phyloP scores from a whole-genome alignment of 164 flowering plant species.

The Taxillus chinensis region DNA sequence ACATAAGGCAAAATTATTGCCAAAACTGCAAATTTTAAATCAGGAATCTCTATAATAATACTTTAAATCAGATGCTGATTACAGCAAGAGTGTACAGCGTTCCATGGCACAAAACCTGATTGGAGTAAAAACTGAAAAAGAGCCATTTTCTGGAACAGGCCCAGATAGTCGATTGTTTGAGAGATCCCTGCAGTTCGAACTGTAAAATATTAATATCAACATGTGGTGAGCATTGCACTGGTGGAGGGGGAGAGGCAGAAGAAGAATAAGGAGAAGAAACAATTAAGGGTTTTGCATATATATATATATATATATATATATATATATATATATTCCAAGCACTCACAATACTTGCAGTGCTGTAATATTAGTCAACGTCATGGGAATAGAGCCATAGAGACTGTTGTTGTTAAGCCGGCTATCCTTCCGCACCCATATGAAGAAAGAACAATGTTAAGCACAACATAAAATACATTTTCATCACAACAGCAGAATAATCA shows the following conservation, averaged over 20 bases:
- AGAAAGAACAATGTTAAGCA: background rate
- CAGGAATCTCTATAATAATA: background rate
- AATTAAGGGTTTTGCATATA: no score
- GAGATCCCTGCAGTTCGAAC: background rate
- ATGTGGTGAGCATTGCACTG: background rate
- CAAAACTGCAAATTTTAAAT: background rate
- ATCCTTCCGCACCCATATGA: background rate
- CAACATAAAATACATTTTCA: background rate
- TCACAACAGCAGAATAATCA: background rate
- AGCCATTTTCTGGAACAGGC: background rate
- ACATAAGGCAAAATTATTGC: slow-evolving; percentile 18
- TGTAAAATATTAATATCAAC: background rate
- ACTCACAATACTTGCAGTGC: background rate
- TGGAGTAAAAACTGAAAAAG: background rate
- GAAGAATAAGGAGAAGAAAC: no score
- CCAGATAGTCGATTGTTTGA: background rate
- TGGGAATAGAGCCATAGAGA: background rate
- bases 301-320: no score
- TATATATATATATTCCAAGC: no score
- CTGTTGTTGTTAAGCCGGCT: slow-evolving; percentile 1
- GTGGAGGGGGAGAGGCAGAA: no score
- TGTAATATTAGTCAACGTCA: background rate
- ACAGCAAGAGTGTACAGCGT: background rate
- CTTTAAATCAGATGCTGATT: background rate
- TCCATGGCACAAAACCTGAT: background rate